Base-by-base conservation (phyloP, 805 yeast species). In the Hanseniaspora lachancei region DNA sequence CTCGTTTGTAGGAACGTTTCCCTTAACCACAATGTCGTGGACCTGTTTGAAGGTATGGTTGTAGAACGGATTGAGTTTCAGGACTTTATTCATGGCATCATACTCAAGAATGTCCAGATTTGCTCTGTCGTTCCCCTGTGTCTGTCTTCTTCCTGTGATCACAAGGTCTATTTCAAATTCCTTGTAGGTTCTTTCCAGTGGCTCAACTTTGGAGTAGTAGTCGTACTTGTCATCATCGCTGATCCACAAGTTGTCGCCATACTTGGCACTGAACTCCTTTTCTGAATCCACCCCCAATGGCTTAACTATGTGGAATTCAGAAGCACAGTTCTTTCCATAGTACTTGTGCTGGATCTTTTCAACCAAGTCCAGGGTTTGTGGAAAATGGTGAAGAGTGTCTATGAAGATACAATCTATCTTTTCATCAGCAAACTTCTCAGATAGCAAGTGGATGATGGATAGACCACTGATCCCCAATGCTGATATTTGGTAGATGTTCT, bases 381-480 rank as follows among this genome's bases (percentile, higher is more conserved):
- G 89, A 74, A 91, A 91, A 68, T 91, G 97, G 64, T 89, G 86
- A 59, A 91, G 72, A 0, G 97, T 91, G 66, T 91, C 97, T 49
- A 89, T 75, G 66, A 91, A 91, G 2, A 91, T 83, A 56, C 89
- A 72, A 10, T 49, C 51, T 2, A 43, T 23, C 23, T 60, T 57
- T 10, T 58, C 59, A n/a, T 58, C 57, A 7, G 52, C 57, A 54
- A 61, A 58, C 42, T 48, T 35, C 47, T 62, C 39, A 58, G 65
- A 57, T 32, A 89, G 68, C 77, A 89, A 85, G 67, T 89, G 96
- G 44, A 86, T 73, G 13, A 91, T 89, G 34, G 85, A 95, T 58
- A 91, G 70, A 0, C 97, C 97, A 1, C 96, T 86, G 48, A 91
- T 74, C 0, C 97, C 97, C 70, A 91, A 89, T 1, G 97, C 97